Base-by-base conservation (phyloP, 805 yeast species). In the Yarrowia bubula region DNA sequence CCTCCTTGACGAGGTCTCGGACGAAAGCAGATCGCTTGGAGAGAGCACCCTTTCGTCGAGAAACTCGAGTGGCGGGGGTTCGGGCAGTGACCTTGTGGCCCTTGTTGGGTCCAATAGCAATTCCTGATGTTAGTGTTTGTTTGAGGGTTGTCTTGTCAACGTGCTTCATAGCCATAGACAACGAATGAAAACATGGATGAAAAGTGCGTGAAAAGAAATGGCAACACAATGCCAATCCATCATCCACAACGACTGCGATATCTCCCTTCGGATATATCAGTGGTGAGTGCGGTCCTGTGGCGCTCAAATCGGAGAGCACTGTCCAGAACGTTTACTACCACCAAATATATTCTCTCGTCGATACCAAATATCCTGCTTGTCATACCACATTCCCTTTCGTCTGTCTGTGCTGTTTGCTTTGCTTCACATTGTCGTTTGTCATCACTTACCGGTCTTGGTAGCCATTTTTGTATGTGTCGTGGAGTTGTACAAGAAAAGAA, bases 71-170 rank as follows among this genome's bases (percentile, higher is more conserved):
- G 77, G 91, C 88, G 77, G 86, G 86, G 78, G 86, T 88, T 82
- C 88, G 86, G 71, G 87, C 78, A 80, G 90, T 86, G 83, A 91
- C 95, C 84, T 90, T 87, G 96, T 89, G 96, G 83, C 99, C 99
- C 85, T 96, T 93, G 97, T 95, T 96, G 82, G 88, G 85, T 83
- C 99, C 99, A 84, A 87, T 87, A 84, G 97, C 96, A 81, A 93
- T 91, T 83, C 88, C 88, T 78, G 83, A 75, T 39, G 62, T 55
- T 55, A 55, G 62, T 55, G 15, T 28, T 35, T 41, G 47, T 15
- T 55, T 41, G 13, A 31, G 4, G 35, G 15, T 14, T 22, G 39
- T 15, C 48, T 47, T 14, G 14, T 10, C 11, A 22, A 46, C 37
- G 37, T 10, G 17, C 35, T 22, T 31, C 51, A 15, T 15, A n/a